A percentile compares a stretch with the other conserved stretches of the same genome.
Conservation (phyloP, 305 asterid species). For the Striga hermonthica region DNA sequence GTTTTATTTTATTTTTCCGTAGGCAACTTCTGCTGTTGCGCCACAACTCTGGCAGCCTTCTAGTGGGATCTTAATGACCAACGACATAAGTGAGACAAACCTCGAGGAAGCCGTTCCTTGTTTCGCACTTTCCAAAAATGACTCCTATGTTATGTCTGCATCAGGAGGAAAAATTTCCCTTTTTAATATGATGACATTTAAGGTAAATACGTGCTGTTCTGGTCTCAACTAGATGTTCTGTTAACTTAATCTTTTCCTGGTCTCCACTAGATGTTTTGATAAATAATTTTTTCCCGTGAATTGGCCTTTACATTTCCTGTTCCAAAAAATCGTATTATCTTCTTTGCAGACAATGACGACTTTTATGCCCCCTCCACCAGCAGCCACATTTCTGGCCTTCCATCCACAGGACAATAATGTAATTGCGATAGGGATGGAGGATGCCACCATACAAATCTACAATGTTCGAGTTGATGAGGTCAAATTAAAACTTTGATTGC, state of each 20-base stretch:
- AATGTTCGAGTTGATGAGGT: slow-evolving; percentile 51
- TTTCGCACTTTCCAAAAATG: slow-evolving; percentile 60
- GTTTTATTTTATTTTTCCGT: neutral
- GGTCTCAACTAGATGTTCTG: neutral
- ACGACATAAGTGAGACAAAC: slow-evolving; percentile 47
- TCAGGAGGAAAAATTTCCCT: slow-evolving; percentile 58
- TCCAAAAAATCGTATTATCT: neutral
- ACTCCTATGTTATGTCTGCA: slow-evolving; percentile 51
- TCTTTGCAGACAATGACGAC: slow-evolving; percentile 45
- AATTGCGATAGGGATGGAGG: slow-evolving; percentile 54
- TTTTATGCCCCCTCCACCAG: slow-evolving; percentile 57
- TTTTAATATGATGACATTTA: slow-evolving; percentile 49
- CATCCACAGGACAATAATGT: slow-evolving; percentile 52
- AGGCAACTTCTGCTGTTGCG: slow-evolving; percentile 43
- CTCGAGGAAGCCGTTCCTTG: slow-evolving; percentile 55
- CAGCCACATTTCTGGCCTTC: slow-evolving; percentile 47
- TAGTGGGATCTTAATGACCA: slow-evolving; percentile 50
- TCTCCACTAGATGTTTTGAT: neutral
- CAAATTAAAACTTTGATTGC: slow-evolving; percentile 13
- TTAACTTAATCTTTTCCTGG: neutral
- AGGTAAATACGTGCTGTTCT: slow-evolving; percentile 36
- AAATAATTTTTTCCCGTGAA: neutral
- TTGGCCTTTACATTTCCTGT: neutral
- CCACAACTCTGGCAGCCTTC: slow-evolving; percentile 62
- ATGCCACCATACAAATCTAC: slow-evolving; percentile 47